These are phyloP conservation scores for Aspergillus conjunctus DNA, from an alignment of 495 filamentous ascomycete species.

Conservation along the genomic window DNA sequence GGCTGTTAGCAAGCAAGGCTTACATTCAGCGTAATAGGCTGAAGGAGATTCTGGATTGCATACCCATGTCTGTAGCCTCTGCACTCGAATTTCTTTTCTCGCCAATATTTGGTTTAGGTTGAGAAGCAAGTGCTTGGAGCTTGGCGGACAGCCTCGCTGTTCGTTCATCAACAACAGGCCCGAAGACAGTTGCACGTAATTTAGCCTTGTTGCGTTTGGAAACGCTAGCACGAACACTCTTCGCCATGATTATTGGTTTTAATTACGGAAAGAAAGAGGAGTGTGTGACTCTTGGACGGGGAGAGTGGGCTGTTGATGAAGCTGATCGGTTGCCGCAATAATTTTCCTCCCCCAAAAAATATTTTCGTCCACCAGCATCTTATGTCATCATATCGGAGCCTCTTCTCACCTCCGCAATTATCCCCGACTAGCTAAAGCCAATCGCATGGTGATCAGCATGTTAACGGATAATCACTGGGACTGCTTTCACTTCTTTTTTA, in stretches of 20 bases:
- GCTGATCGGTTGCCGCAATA: not conserved
- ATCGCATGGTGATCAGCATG: not conserved
- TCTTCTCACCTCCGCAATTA: slow-evolving; percentile 31
- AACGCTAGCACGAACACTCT: slow-evolving; percentile 71
- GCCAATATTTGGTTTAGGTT: slow-evolving; percentile 53
- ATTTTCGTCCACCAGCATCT: slow-evolving; percentile 21
- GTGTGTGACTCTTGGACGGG: not conserved
- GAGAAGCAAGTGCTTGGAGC: slow-evolving; percentile 69
- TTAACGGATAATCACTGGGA: slow-evolving; percentile 1
- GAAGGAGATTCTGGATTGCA: slow-evolving; percentile 10
- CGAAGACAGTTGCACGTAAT: slow-evolving; percentile 77
- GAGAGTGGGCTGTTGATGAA: not conserved
- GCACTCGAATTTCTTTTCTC: slow-evolving; percentile 29
- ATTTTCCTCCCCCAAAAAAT: not conserved
- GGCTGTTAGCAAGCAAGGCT: not conserved
- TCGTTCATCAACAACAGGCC: slow-evolving; percentile 72
- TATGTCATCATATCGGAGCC: slow-evolving; percentile 45
- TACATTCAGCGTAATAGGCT: not conserved
- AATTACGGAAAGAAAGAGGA: slow-evolving; percentile 1
- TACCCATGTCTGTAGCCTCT: slow-evolving; percentile 33
- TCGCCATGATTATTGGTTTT: slow-evolving; percentile 65
- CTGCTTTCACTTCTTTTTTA: not conserved
- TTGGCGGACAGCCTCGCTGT: slow-evolving; percentile 79
- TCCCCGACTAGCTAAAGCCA: slow-evolving; percentile 1
- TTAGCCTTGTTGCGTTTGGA: slow-evolving; percentile 76